A percentile compares a stretch with the other conserved stretches of the same genome.
Evolutionary conservation across 805 yeast species (phyloP).

Genomic region (Komagataella pastoris): DNA sequence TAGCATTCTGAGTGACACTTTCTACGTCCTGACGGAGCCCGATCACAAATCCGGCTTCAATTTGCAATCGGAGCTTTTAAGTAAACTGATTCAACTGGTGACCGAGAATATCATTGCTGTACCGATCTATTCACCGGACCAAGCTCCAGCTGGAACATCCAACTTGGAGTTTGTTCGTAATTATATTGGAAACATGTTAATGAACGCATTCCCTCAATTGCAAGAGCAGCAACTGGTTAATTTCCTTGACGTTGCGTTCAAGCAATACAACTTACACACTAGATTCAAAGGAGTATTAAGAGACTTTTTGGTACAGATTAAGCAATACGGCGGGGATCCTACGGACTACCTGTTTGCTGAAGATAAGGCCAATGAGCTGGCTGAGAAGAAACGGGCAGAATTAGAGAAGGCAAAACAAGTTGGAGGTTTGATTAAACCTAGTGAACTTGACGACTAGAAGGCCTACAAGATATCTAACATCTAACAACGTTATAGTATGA

Average conservation of each 20-base stretch:
- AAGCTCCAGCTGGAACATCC: constrained; percentile 76
- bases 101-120: constrained; percentile 60
- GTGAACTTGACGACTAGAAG: constrained; percentile 67
- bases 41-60: constrained; percentile 97
- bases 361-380: constrained; percentile 68
- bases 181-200: constrained; percentile 69
- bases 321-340: constrained; percentile 90
- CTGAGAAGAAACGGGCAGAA: constrained; percentile 55
- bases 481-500: neutral
- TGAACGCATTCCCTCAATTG: constrained; percentile 86
- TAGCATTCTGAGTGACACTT: constrained; percentile 83
- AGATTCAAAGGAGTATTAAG: constrained; percentile 78
- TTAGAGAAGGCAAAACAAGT: constrained; percentile 74
- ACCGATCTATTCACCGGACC: constrained; percentile 70
- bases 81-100: constrained; percentile 73
- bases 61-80: constrained; percentile 72
- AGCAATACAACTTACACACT: constrained; percentile 56
- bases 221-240: constrained; percentile 70
- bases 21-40: constrained; percentile 87
- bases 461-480: neutral
- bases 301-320: constrained; percentile 93
- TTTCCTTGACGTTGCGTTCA: constrained; percentile 66
- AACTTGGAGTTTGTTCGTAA: constrained; percentile 70
- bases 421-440: constrained; percentile 91
- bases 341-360: constrained; percentile 92